Base-by-base conservation (phyloP, 768 basidiomycete species). In the Tricholoma sp. region DNA sequence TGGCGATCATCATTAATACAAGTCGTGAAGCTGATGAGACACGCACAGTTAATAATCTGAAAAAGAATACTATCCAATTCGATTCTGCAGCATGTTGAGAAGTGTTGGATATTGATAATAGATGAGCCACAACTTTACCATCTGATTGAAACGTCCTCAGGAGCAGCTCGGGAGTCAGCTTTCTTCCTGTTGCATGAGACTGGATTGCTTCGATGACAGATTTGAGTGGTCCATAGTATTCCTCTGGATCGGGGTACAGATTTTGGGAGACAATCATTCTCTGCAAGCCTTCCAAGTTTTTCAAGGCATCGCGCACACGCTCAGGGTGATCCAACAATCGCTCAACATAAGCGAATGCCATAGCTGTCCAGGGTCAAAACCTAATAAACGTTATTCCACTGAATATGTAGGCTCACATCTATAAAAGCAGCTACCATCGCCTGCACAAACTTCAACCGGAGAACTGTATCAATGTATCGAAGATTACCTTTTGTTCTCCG, bases 361-460 rank as follows among this genome's bases (percentile, higher is more conserved):
- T 76, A 10, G 93, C 93, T 92, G 68, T 15, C 59, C 51, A 57
- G 61, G 56, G 10, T 60, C 59, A 63, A 53, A 51, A 60, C 61
- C 24, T 56, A 62, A 58, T 52, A 54, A 45, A 45, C 33, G 42
- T 45, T 50, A 18, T 48, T 59, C 41, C 10, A 20, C 11, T 42
- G 10, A 29, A 8, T n/a, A 33, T 34, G 56, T 66, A 17, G 34
- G 18, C 72, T 77, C 67, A 91, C 91, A 87, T 78, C 94, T 79
- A 69, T 95, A 97, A 70, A 95, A 96, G 67, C 94, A 96, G 68
- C 91, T 90, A 0, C 94, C 93, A 62, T 91, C 94, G 29, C 94
- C 91, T 84, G n/a, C 8, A 12, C 36, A 20, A 10, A 44, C 18
- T 13, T 57, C 13, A 41, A 48, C 39, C 11, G 55, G 41, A 52